A percentile compares a stretch with the other conserved stretches of the same genome.
Evolutionary conservation across 176 grass and related monocot genomes (phyloP).

Genomic region (Miscanthus lutarioriparius): DNA sequence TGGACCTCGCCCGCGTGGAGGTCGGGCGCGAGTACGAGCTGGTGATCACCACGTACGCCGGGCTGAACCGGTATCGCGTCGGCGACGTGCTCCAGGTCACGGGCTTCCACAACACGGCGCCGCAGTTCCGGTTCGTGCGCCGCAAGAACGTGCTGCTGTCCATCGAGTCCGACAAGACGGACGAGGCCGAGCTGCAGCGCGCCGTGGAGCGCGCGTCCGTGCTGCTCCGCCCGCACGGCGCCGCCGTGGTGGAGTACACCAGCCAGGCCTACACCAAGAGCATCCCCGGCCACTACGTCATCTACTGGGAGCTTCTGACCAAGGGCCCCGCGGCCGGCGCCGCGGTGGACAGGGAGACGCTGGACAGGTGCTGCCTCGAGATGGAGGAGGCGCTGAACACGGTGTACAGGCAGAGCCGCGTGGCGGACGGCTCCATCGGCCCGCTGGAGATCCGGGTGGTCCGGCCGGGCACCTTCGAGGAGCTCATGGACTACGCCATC

Average conservation of each 20-base stretch:
- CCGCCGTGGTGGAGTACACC: constrained; percentile 87
- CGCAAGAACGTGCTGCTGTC: constrained; percentile 95
- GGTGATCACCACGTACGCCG: constrained; percentile 93
- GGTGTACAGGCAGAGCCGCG: constrained; percentile 90
- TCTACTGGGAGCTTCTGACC: constrained; percentile 90
- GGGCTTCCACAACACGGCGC: constrained; percentile 81
- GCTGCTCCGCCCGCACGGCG: constrained; percentile 74
- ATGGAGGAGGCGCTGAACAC: constrained; percentile 90
- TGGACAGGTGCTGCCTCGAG: constrained; percentile 67
- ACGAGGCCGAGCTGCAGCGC: constrained; percentile 91
- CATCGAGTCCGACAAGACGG: constrained; percentile 97
- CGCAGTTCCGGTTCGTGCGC: constrained; percentile 89
- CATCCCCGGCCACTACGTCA: constrained; percentile 90
- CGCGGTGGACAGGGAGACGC: constrained; percentile 26
- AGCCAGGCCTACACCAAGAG: constrained; percentile 76
- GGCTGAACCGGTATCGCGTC: constrained; percentile 91
- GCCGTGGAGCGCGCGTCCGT: constrained; percentile 73
- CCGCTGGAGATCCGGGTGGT: constrained; percentile 93
- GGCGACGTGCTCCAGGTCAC: constrained; percentile 86
- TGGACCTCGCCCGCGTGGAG: constrained; percentile 84
- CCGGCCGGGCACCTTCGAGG: constrained; percentile 75
- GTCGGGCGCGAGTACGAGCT: constrained; percentile 89
- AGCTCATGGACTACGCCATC: constrained; percentile 96
- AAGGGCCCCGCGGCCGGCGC: background rate
- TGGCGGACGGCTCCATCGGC: constrained; percentile 85